Conservation (phyloP, 129 eudicot species). For the Flaveria robusta region DNA sequence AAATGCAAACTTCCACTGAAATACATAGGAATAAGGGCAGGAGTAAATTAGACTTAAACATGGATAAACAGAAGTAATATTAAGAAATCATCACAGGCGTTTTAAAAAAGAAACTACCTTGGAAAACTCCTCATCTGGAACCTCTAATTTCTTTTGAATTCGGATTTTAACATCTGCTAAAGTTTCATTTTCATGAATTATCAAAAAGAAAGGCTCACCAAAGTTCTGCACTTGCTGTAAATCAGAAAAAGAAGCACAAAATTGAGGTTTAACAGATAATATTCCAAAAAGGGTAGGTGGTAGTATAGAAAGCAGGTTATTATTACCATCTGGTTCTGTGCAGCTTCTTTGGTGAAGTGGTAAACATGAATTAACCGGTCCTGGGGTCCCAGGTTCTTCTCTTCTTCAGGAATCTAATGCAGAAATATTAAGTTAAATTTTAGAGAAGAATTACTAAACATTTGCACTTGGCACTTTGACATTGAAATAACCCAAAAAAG, state of each 20-base stretch:
- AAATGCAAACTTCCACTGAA: conserved; percentile 68
- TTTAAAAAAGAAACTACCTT: conserved; percentile 48
- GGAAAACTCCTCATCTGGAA: conserved; percentile 61
- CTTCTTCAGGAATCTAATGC: conserved; percentile 91
- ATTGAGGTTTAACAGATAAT: background rate
- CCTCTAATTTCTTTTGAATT: conserved; percentile 49
- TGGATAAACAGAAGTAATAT: background rate
- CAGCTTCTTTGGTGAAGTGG: conserved; percentile 90
- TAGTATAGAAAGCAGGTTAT: conserved; percentile 7
- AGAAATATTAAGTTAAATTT: background rate
- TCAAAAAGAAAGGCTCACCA: conserved; percentile 63
- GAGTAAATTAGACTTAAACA: background rate
- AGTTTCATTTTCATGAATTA: conserved; percentile 56
- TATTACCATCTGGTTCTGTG: conserved; percentile 90
- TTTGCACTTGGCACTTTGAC: conserved; percentile 16
- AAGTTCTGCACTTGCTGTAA: conserved; percentile 83
- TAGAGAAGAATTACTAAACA: background rate
- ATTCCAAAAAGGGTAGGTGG: background rate
- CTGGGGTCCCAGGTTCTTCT: conserved; percentile 78
- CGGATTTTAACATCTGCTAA: conserved; percentile 52
- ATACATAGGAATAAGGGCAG: background rate
- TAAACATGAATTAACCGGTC: conserved; percentile 93
- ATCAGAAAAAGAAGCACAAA: background rate
- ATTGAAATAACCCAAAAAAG: background rate
- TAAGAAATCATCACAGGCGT: background rate